Evolutionary conservation across 495 filamentous ascomycete species (phyloP), one percentile per base, ranked within the genome.

Genomic region (Hypoxylon fragiforme): DNA sequence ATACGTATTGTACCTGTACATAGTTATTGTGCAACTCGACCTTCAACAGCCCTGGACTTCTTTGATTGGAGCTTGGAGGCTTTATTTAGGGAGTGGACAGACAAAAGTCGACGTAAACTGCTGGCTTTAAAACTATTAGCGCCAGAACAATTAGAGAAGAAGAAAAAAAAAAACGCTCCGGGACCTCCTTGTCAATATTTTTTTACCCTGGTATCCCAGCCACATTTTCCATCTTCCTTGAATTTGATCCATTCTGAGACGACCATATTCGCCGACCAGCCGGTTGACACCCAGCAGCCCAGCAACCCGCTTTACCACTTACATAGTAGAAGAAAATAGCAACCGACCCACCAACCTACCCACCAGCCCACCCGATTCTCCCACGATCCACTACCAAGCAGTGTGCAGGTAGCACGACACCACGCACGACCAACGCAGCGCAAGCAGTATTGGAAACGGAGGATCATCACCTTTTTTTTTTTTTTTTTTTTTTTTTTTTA

Each of bases 271-370:
- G 51, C 51, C 31, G 32, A 44, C 22, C 41, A 15, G 34, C 36
- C 35, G 39, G 15, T 36, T 30, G 35, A 42, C 46, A 46, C 55
- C 47, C 51, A 36, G 18, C 44, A 4, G 38, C 32, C 12, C 18
- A 37, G 46, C 47, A 62, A 62, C 52, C 47, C 46, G 52, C 57
- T 26, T 40, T n/a, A n/a, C n/a, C n/a, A n/a, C n/a, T n/a, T n/a
- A n/a, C n/a, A n/a, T n/a, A n/a, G n/a, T n/a, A 71, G 64, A 68
- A 60, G 66, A 68, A 73, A 56, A 52, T 57, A 67, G 65, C 73
- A 74, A 67, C 67, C 63, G 56, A 30, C 32, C 15, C 24, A 51
- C 47, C n/a, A n/a, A n/a, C n/a, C n/a, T n/a, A n/a, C n/a, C n/a
- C n/a, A n/a, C n/a, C n/a, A n/a, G 9, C 9, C 24, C 24, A 28